Percentiles rank a stretch among this genome's conserved stretches.
Evolutionary conservation across 441 rosid species (phyloP).

Genomic region (Iberis amara): DNA sequence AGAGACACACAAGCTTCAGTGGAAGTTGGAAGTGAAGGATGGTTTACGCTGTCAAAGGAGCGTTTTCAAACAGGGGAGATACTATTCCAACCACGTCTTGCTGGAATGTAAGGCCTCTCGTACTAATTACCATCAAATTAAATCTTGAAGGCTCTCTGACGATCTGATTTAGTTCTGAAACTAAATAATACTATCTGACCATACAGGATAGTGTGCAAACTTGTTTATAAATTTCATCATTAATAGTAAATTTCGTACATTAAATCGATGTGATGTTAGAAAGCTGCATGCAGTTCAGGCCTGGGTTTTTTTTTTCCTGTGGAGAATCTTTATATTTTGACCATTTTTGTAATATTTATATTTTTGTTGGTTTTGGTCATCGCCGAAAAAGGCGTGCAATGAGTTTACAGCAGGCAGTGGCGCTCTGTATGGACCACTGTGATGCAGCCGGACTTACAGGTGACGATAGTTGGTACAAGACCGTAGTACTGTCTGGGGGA

Average conservation of each 20-base stretch:
- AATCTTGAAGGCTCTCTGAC: not conserved
- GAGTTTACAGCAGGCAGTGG: conserved; percentile 86
- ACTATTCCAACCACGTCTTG: conserved; percentile 76
- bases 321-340: conserved; percentile 3
- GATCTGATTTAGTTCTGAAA: conserved; percentile 9
- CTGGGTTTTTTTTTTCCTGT: conserved; percentile 1
- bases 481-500: conserved; percentile 75
- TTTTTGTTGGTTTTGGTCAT: not conserved
- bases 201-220: not conserved
- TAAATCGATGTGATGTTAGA: not conserved
- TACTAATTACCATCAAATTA: conserved; percentile 6
- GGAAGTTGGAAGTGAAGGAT: conserved; percentile 68
- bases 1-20: conserved; percentile 61
- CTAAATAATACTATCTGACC: conserved; percentile 3
- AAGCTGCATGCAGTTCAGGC: conserved; percentile 13
- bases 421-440: conserved; percentile 92
- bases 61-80: conserved; percentile 91
- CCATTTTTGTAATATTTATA: not conserved
- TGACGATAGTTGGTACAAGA: conserved; percentile 82
- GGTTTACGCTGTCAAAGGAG: conserved; percentile 69
- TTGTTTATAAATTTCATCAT: conserved; percentile 1
- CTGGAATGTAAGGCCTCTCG: conserved; percentile 62
- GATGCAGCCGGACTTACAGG: conserved; percentile 52
- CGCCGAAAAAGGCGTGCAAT: conserved; percentile 50
- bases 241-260: not conserved